Conservation (phyloP, 495 filamentous ascomycete species). For the Hyphodiscus hymeniophilus region DNA sequence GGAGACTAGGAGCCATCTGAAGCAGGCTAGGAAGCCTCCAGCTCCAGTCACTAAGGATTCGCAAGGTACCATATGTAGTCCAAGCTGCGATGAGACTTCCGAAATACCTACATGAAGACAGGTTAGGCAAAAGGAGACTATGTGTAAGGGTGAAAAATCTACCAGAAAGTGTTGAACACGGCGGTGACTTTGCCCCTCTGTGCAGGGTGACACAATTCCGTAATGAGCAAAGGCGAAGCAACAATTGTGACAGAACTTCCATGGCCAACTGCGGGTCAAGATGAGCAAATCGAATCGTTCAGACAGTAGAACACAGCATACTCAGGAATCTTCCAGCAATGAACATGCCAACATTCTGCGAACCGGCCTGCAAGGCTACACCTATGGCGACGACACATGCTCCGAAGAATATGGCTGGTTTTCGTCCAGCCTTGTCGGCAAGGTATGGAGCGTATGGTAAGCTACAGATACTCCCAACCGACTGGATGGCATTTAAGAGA, state of each 20-base stretch:
- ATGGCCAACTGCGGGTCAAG: conserved; percentile 22
- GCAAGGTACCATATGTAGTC: conserved; percentile 17
- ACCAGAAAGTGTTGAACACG: conserved; percentile 8
- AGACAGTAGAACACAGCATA: conserved; percentile 21
- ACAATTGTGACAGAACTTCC: conserved; percentile 20
- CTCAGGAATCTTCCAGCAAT: conserved; percentile 14
- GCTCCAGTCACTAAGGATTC: conserved; percentile 24
- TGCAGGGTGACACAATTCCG: conserved; percentile 26
- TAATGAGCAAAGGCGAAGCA: conserved; percentile 25
- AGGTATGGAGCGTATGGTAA: conserved; percentile 6
- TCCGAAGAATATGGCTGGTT: conserved; percentile 12
- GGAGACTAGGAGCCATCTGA: conserved; percentile 26
- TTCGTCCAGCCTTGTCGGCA: conserved; percentile 11
- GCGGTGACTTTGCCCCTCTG: conserved; percentile 20
- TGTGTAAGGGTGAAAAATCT: no score
- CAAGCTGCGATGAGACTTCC: conserved; percentile 24
- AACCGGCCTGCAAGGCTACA: conserved; percentile 8
- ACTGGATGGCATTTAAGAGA: conserved; percentile 10
- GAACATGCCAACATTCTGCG: conserved; percentile 10
- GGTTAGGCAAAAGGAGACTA: no score
- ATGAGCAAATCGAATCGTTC: conserved; percentile 19
- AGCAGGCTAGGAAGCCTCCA: conserved; percentile 35
- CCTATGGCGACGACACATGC: conserved; percentile 6
- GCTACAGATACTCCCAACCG: conserved; percentile 3
- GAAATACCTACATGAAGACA: no score